phyloP scores from a whole-genome alignment of 495 filamentous ascomycete species.

The Tuber umbilicatum region DNA sequence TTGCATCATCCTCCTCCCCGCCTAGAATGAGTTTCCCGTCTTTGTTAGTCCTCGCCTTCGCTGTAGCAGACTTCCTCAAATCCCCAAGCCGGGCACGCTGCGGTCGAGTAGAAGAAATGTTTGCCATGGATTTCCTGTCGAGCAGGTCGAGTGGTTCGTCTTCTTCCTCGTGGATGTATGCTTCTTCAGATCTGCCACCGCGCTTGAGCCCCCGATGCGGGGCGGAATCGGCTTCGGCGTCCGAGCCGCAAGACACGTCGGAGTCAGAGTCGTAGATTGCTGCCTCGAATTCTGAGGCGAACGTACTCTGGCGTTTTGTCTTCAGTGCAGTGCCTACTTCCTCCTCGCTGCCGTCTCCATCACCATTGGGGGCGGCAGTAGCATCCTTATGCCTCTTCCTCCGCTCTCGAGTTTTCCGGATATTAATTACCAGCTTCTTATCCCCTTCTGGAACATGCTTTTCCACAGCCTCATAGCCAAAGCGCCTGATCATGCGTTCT shows the following conservation, averaged over 20 bases:
- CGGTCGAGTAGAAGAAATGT: slow-evolving; percentile 87
- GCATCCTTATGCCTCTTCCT: slow-evolving; percentile 77
- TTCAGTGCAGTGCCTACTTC: slow-evolving; percentile 37
- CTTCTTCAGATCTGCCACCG: slow-evolving; percentile 53
- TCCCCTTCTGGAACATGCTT: slow-evolving; percentile 72
- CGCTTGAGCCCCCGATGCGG: slow-evolving; percentile 46
- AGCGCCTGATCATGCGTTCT: slow-evolving; percentile 83
- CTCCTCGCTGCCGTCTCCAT: slow-evolving; percentile 49
- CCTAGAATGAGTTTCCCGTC: slow-evolving; percentile 88
- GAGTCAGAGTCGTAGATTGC: slow-evolving; percentile 82
- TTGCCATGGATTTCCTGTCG: slow-evolving; percentile 76
- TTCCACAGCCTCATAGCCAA: slow-evolving; percentile 73
- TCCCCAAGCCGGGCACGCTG: slow-evolving; percentile 51
- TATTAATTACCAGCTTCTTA: slow-evolving; percentile 82
- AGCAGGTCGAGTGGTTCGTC: slow-evolving; percentile 92
- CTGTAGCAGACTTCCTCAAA: slow-evolving; percentile 50
- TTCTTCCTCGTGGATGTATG: slow-evolving; percentile 87
- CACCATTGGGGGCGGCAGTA: slow-evolving; percentile 48
- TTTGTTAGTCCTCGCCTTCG: slow-evolving; percentile 64
- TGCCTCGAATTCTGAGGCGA: slow-evolving; percentile 90
- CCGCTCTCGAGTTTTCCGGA: slow-evolving; percentile 84
- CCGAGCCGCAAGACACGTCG: slow-evolving; percentile 58
- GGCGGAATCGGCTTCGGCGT: slow-evolving; percentile 51
- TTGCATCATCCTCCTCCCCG: slow-evolving; percentile 40
- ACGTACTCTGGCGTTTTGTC: slow-evolving; percentile 52